These are phyloP conservation scores for Gossypium turneri DNA, from an alignment of 345 rosid species.

Conservation along the genomic window DNA sequence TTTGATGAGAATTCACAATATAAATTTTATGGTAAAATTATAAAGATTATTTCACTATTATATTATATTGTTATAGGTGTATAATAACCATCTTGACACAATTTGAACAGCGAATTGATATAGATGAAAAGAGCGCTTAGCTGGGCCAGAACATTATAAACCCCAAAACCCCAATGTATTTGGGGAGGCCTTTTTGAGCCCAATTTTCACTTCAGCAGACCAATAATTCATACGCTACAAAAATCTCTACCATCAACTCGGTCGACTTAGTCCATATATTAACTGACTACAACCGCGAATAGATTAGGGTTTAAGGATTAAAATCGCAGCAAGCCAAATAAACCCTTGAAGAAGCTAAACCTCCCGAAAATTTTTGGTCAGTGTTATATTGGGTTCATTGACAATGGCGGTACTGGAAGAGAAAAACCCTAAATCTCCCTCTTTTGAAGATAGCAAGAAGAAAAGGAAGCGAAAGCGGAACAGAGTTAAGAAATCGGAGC, in stretches of 20 bases:
- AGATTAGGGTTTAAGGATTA: slow-evolving; percentile 10
- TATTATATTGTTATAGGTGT: too few species aligned
- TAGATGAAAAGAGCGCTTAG: too few species aligned
- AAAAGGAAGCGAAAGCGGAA: slow-evolving; percentile 40
- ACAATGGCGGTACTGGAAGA: slow-evolving; percentile 33
- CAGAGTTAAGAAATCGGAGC: slow-evolving; percentile 33
- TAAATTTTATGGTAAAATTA: too few species aligned
- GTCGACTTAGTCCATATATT: background rate
- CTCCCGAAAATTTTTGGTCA: background rate
- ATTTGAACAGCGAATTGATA: too few species aligned
- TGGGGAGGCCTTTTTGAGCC: background rate
- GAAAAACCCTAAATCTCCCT: background rate
- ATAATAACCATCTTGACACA: too few species aligned
- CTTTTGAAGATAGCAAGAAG: slow-evolving; percentile 33
- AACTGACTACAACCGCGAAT: background rate
- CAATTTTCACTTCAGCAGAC: background rate
- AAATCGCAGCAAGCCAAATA: background rate
- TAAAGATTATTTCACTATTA: too few species aligned
- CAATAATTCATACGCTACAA: background rate
- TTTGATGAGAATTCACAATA: too few species aligned
- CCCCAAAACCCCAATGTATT: background rate
- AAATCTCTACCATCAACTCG: background rate
- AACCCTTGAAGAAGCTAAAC: background rate
- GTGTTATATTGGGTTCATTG: background rate
- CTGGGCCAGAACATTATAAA: background rate